These are phyloP conservation scores for Diplodia intermedia DNA, from an alignment of 2,329 filamentous ascomycete genomes.

Conservation along the genomic window DNA sequence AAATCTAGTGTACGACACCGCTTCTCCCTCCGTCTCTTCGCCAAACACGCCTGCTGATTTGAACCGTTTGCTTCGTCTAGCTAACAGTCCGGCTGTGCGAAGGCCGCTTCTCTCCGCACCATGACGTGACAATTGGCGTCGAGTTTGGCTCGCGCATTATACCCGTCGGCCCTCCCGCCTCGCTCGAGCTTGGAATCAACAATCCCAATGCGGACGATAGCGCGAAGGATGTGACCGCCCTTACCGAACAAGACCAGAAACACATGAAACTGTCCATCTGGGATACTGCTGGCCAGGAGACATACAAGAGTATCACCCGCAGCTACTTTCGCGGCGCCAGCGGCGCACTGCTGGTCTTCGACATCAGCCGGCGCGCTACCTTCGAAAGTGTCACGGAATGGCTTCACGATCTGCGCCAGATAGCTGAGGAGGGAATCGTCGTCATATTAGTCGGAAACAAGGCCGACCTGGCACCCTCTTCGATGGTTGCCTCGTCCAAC, in stretches of 20 bases:
- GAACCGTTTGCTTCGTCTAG: conserved; percentile 47
- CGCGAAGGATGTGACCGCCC: conserved; percentile 29
- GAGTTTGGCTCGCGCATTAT: conserved; percentile 95
- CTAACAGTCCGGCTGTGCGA: conserved; percentile 95
- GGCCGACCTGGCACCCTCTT: conserved; percentile 72
- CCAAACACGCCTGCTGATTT: conserved; percentile 25
- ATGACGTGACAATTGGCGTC: conserved; percentile 97
- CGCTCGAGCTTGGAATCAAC: conserved; percentile 62
- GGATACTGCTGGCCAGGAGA: conserved; percentile 97
- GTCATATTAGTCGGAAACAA: conserved; percentile 97
- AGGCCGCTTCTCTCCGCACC: conserved; percentile 90
- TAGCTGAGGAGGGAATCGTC: conserved; percentile 94
- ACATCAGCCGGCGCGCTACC: conserved; percentile 84
- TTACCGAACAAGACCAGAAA: conserved; percentile 58
- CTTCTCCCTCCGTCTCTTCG: conserved; percentile 11
- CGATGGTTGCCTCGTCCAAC: conserved; percentile 42
- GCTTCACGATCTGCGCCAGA: conserved; percentile 91
- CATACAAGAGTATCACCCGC: conserved; percentile 93
- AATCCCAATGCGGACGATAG: conserved; percentile 47
- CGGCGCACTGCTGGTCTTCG: conserved; percentile 86
- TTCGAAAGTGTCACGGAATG: conserved; percentile 90
- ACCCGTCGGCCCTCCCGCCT: conserved; percentile 83
- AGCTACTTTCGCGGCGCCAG: conserved; percentile 89
- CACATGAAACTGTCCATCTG: conserved; percentile 95
- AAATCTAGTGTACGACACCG: conserved; percentile 73